Conservation (phyloP, 805 yeast genomes). For the Metschnikowia shivogae region DNA sequence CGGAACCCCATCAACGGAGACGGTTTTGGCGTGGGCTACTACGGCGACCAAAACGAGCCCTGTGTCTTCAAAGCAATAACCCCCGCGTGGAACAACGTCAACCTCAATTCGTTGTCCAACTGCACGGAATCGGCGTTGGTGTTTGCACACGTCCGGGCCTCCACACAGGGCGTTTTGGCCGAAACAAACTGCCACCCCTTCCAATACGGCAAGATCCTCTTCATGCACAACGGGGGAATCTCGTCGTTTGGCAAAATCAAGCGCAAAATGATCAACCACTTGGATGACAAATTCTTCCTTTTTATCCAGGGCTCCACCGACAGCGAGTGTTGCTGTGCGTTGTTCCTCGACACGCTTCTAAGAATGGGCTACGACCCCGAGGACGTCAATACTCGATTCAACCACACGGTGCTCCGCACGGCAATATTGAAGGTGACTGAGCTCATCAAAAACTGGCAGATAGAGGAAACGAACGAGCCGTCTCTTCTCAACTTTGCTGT, state of each 20-base stretch:
- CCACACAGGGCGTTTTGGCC: slow-evolving; percentile 88
- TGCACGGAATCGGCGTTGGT: slow-evolving; percentile 81
- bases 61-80: slow-evolving; percentile 94
- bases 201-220: slow-evolving; percentile 79
- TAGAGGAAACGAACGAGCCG: slow-evolving; percentile 57
- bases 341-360: slow-evolving; percentile 71
- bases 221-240: slow-evolving; percentile 96
- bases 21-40: slow-evolving; percentile 97
- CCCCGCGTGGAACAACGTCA: slow-evolving; percentile 97
- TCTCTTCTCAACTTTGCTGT: slow-evolving; percentile 90
- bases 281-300: slow-evolving; percentile 76
- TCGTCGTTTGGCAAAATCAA: slow-evolving; percentile 71
- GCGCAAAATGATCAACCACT: slow-evolving; percentile 62
- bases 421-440: slow-evolving; percentile 75
- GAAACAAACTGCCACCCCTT: slow-evolving; percentile 98
- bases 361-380: slow-evolving; percentile 73
- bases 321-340: slow-evolving; percentile 91
- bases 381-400: slow-evolving; percentile 30
- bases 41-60: slow-evolving; percentile 60
- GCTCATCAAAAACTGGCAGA: slow-evolving; percentile 74
- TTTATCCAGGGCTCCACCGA: slow-evolving; percentile 92
- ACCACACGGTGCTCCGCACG: slow-evolving; percentile 54
- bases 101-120: slow-evolving; percentile 77
- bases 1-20: slow-evolving; percentile 95
- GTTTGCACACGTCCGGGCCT: slow-evolving; percentile 95